Percentiles rank a stretch among this genome's conserved stretches.
Conservation (phyloP, 495 filamentous ascomycete genomes). For the Letharia lupina region DNA sequence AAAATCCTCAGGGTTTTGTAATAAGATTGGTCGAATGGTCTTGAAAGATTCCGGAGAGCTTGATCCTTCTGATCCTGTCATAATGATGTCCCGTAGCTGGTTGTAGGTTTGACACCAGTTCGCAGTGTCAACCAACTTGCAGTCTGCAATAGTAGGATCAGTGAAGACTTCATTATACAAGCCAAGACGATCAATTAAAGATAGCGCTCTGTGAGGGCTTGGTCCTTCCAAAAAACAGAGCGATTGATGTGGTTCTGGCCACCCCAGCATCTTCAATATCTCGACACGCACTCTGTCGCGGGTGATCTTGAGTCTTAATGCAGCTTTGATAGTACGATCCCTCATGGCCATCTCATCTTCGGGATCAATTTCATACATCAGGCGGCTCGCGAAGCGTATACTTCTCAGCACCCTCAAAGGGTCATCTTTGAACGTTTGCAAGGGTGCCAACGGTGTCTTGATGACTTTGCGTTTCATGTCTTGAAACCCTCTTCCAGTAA, state of each 20-base stretch:
- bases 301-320: conserved; percentile 82
- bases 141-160: conserved; percentile 40
- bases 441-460: conserved; percentile 78
- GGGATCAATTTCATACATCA: conserved; percentile 67
- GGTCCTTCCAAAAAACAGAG: conserved; percentile 41
- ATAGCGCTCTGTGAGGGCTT: conserved; percentile 57
- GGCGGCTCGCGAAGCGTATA: conserved; percentile 79
- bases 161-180: conserved; percentile 80
- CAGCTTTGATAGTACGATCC: conserved; percentile 59
- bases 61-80: conserved; percentile 28
- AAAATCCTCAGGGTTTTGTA: conserved; percentile 48
- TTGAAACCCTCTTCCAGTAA: conserved; percentile 60
- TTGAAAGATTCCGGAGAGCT: conserved; percentile 37
- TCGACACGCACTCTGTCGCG: conserved; percentile 79
- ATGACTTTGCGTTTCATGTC: conserved; percentile 69
- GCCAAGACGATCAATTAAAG: conserved; percentile 62
- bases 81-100: conserved; percentile 29
- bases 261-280: conserved; percentile 83
- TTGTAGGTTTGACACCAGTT: conserved; percentile 45
- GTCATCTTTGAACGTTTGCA: conserved; percentile 92
- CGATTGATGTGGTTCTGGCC: not conserved
- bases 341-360: conserved; percentile 66
- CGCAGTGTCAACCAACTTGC: conserved; percentile 25
- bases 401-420: conserved; percentile 82
- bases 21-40: conserved; percentile 44